Percentiles rank a stretch among this genome's conserved stretches.
Evolutionary conservation across 208 protist species (phyloP).

Genomic region (Leptomonas pyrrhocoris): DNA sequence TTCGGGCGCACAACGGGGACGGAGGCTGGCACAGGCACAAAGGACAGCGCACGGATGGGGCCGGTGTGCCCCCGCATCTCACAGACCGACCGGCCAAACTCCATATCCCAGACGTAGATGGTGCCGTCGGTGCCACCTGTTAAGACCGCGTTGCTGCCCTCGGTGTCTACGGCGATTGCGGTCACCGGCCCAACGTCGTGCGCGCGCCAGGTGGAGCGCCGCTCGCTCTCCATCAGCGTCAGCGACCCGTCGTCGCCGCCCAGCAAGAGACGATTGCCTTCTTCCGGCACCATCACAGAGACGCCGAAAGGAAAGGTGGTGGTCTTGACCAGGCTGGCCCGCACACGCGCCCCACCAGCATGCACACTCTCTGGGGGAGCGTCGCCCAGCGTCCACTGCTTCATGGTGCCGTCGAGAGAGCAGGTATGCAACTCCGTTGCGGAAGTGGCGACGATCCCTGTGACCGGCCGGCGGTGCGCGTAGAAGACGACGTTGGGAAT

Average conservation of each 20-base stretch:
- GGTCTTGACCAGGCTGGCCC: conserved; percentile 34
- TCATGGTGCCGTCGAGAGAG: conserved; percentile 75
- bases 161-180: conserved; percentile 54
- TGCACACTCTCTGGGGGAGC: conserved; percentile 6
- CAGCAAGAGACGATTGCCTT: conserved; percentile 48
- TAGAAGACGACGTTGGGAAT: conserved; percentile 52
- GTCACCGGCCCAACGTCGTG: conserved; percentile 60
- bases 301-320: conserved; percentile 52
- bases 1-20: conserved; percentile 25
- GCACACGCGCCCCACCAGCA: conserved; percentile 24
- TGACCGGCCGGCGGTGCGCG: conserved; percentile 70
- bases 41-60: conserved; percentile 47
- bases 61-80: conserved; percentile 71
- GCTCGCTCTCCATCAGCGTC: conserved; percentile 60
- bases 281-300: conserved; percentile 46
- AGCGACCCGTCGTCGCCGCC: conserved; percentile 75
- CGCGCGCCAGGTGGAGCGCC: conserved; percentile 57
- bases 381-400: conserved; percentile 62
- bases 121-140: conserved; percentile 79
- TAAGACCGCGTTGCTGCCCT: conserved; percentile 42
- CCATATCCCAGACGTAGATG: conserved; percentile 72
- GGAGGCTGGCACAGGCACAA: conserved; percentile 32
- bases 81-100: conserved; percentile 56
- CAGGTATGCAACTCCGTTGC: conserved; percentile 62
- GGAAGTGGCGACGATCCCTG: conserved; percentile 48